Conservation (phyloP, 2,329 filamentous ascomycete species). For the Corinectria fuckeliana region DNA sequence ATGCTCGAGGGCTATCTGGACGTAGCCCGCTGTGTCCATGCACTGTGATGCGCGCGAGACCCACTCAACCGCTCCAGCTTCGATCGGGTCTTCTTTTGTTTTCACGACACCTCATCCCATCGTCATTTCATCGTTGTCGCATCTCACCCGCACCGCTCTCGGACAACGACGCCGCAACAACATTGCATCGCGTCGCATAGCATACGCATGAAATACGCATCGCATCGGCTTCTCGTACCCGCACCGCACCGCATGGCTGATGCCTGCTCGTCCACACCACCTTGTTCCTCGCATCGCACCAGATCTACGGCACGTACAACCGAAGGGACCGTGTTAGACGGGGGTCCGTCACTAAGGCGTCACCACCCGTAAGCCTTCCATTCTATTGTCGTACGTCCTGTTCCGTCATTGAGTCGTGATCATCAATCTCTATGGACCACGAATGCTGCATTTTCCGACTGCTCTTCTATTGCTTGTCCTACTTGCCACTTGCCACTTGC, state of each 20-base stretch:
- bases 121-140: not conserved
- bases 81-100: conserved; percentile 21
- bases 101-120: conserved; percentile 23
- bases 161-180: not conserved
- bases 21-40: not conserved
- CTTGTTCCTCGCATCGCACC: no score
- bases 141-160: not conserved
- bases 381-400: no score
- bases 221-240: not conserved
- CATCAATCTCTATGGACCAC: not conserved
- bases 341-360: not conserved
- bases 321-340: no score
- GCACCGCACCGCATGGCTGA: conserved; percentile 1
- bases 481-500: not conserved
- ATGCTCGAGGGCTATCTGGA: not conserved
- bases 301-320: no score
- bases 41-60: conserved; percentile 3
- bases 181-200: not conserved
- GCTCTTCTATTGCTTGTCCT: not conserved
- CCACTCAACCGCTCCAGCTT: not conserved
- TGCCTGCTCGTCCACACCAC: no score
- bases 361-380: not conserved
- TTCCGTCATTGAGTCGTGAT: not conserved
- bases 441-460: not conserved
- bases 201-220: conserved; percentile 1